Evolutionary conservation across 2,329 filamentous ascomycete species (phyloP), one percentile per base, ranked within the genome.

Genomic region (Septoria linicola): DNA sequence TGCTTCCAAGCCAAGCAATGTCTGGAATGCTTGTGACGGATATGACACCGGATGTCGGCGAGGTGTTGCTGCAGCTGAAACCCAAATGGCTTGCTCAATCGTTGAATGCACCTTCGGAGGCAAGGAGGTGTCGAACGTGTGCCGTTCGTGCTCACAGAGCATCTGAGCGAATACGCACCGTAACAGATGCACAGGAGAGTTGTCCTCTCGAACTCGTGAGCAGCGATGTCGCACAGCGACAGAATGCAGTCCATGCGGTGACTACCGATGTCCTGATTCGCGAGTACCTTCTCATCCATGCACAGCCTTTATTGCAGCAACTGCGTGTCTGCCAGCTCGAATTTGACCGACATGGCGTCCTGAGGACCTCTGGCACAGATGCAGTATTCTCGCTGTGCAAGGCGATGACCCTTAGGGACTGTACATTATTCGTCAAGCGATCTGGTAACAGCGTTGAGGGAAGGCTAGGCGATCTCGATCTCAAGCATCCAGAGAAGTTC

Each of bases 51-150:
- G 36, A 41, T 7, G 19, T 23, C 6, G 59, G 57, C 27, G 63
- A 68, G n/a, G 48, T 59, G 1, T 49, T 66, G 8, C 41, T 70
- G 8, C 72, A 77, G 54, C 62, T 76, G 49, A 77, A 77, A 53
- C 73, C 74, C 0, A 77, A 77, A 49, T 77, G 75, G 75, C 66
- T 77, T 2, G 51, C 61, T 5, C 74, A 76, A 48, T 76, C 74
- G 4, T 73, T 73, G 1, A 70, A 70, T 45, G 74, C 75, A 4
- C 73, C 73, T 1, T 8, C 40, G 3, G 49, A 63, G 20, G 66
- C 74, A 1, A 65, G 62, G 14, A 67, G 73, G 11, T 77, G 75
- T 53, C 69, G 75, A 3, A 76, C 73, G 2, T 77, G 75, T 56
- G 75, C 74, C 0, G 55, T 76, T 50, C 68, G 71, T 20, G 69